Base-by-base conservation (phyloP, 2,329 filamentous ascomycete species). In the Claviceps purpurea region DNA sequence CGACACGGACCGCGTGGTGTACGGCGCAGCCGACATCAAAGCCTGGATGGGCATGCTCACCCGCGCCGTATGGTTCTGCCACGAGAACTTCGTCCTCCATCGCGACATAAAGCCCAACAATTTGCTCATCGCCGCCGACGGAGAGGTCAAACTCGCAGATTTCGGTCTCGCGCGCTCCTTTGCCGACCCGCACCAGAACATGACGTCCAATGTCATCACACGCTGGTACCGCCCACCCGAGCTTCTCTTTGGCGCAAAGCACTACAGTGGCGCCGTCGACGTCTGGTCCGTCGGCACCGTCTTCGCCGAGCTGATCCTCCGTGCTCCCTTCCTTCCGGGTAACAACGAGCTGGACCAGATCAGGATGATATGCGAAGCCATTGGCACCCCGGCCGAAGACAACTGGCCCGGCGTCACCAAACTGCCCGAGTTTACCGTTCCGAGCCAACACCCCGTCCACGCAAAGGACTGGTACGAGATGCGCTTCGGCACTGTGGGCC, bases 51-150 rank as follows among this genome's bases (percentile, higher is more conserved):
- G 87, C 57, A 97, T 97, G 93, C 78, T 97, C n/a, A 80, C 79
- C 30, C 83, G 91, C 43, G 93, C 87, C 26, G 82, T 97, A 30
- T 95, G 89, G 84, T 98, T 95, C 74, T 97, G 93, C 68, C 93
- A 98, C 68, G 87, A 90, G 65, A 94, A 93, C 67, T 91, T 85
- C 61, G 81, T 98, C 18, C 77, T 98, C 34, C 93, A 98, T 70
- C 87, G 93, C 60, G 93, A 98, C 73, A 97, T 98, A 74, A 98
- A 98, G 71, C 91, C 91, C 47, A 97, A 97, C 78, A 98, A 98
- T 72, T 73, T 97, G 69, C 77, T 98, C 54, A 95, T 98, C 61
- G 89, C 89, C 22, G 86, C 88, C 43, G 87, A 95, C 64, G 91
- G 93, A 48, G 87, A 91, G 63, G 82, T 98, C 63, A 97, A 97